Percentiles rank a stretch among this genome's conserved stretches.
phyloP scores from a whole-genome alignment of 371 early-diverging fungal genomes.

The Coemansia sp. region DNA sequence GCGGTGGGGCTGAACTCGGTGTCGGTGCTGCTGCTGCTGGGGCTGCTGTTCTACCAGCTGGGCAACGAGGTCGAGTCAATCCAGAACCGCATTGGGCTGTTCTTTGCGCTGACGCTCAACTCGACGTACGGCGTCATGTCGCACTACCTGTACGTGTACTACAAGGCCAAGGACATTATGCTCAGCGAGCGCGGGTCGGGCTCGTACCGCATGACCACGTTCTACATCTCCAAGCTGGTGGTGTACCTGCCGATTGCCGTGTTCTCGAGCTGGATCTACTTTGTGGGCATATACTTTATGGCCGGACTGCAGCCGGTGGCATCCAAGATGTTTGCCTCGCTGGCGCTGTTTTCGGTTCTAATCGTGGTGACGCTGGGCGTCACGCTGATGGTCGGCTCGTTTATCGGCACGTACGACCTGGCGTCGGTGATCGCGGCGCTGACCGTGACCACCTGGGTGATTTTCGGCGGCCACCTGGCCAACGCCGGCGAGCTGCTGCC shows the following conservation, averaged over 20 bases:
- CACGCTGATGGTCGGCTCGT: conserved; percentile 44
- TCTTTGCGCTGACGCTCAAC: conserved; percentile 52
- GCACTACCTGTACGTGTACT: conserved; percentile 48
- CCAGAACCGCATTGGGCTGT: conserved; percentile 51
- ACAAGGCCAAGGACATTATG: conserved; percentile 49
- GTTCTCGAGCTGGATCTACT: conserved; percentile 49
- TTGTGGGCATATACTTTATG: conserved; percentile 52
- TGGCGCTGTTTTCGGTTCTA: conserved; percentile 43
- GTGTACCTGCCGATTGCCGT: conserved; percentile 49
- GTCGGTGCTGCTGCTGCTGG: conserved; percentile 32
- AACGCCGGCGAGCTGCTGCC: conserved; percentile 49
- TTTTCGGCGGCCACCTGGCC: conserved; percentile 54
- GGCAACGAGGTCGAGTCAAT: conserved; percentile 45
- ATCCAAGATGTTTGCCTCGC: conserved; percentile 33
- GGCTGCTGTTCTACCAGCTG: conserved; percentile 45
- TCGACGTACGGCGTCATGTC: conserved; percentile 47
- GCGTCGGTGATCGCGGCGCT: conserved; percentile 55
- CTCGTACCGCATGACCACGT: conserved; percentile 52
- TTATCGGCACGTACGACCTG: conserved; percentile 45
- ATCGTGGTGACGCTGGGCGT: conserved; percentile 48
- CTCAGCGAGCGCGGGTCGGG: conserved; percentile 49
- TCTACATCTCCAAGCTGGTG: conserved; percentile 42
- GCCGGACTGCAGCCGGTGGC: conserved; percentile 47
- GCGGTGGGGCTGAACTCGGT: conserved; percentile 30
- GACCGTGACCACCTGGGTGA: conserved; percentile 51